Evolutionary conservation across 192 early-diverging fungal genomes (phyloP), one percentile per base, ranked within the genome.

Genomic region (Coemansia sp.): DNA sequence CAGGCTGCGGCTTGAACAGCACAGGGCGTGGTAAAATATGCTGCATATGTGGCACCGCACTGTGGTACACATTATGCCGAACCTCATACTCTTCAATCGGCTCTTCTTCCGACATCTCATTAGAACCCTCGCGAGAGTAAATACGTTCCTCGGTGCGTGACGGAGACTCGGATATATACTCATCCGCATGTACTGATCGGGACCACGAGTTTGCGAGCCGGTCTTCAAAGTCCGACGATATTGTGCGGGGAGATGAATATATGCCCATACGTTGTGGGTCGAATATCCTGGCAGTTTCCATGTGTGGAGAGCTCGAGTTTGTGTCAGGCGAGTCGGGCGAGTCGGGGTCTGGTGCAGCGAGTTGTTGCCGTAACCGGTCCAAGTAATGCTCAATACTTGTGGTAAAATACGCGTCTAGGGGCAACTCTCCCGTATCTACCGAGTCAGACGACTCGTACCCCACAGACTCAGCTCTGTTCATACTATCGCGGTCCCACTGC

Each of bases 331-430:
- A 3, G 16, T 45, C 41, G 9, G 41, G 41, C 5, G 9, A 17
- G 12, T 7, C 19, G 14, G 51, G 41, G 17, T 55, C 14, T 29
- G 67, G 54, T 1, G 43, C 57, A 3, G 60, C 14, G 0, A 77
- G 22, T 26, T 77, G 75, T 23, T 65, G 69, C 17, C 77, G 77
- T n/a, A 80, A 68, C 17, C 60, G 72, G 7, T 74, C 71, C 58
- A 80, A 49, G 29, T 80, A 80, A 17, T 74, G 65, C 39, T 80
- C 77, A 43, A 80, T 61, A 31, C 71, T 74, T 57, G 37, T 74
- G 26, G 77, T 66, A 45, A 80, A 71, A 45, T 74, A 68, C 27
- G 45, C 37, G 19, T 80, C 77, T 5, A 72, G 62, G 0, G 69
- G 49, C 7, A 64, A 59, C 2, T 72, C 71, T 17, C 60, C 53